These are phyloP conservation scores for Rhododendron vialii DNA, from an alignment of 148 eudicot species.

Conservation along the genomic window DNA sequence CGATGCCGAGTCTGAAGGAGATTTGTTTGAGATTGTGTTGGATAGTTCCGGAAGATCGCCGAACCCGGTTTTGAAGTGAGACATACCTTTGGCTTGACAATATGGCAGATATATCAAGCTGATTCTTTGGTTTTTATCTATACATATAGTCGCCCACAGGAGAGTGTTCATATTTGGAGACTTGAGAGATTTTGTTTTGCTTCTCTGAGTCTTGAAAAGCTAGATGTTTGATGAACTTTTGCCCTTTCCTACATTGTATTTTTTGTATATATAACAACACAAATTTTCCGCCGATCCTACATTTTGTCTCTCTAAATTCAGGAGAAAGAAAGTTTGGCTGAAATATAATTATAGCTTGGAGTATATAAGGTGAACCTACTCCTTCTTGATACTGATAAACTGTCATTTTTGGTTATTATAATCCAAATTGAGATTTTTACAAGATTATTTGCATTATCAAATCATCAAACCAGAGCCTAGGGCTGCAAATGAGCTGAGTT, in stretches of 20 bases:
- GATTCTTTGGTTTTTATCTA: background rate
- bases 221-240: background rate
- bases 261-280: background rate
- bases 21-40: constrained; percentile 75
- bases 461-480: background rate
- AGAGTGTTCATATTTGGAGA: background rate
- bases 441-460: background rate
- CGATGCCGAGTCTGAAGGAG: constrained; percentile 64
- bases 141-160: background rate
- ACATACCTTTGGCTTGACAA: background rate
- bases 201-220: background rate
- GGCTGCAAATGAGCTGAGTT: too few relatives aligned
- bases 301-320: background rate
- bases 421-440: background rate
- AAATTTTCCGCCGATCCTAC: background rate
- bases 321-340: background rate
- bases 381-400: background rate
- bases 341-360: background rate
- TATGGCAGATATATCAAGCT: background rate
- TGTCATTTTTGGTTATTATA: background rate
- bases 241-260: background rate
- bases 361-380: background rate
- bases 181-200: background rate
- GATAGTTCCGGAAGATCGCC: constrained; percentile 47
- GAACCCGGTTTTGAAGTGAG: constrained; percentile 11